phyloP scores from a whole-genome alignment of 2,329 filamentous ascomycete genomes.

The Scopulariopsis brevicaulis region DNA sequence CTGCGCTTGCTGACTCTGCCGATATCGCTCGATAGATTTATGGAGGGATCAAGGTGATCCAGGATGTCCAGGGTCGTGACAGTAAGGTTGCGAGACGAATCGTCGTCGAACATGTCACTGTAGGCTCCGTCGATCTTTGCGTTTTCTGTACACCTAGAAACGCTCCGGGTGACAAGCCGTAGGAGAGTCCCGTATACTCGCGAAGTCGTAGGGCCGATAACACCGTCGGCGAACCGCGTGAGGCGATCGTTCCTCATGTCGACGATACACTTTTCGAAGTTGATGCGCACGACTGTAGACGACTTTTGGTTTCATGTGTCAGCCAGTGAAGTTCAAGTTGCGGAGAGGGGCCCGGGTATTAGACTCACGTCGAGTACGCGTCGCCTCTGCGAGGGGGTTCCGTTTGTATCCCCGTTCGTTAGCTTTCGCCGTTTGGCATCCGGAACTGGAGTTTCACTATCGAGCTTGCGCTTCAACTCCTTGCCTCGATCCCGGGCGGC shows the following conservation, averaged over 20 bases:
- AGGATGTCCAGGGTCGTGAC: conserved; percentile 47
- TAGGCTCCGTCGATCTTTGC: conserved; percentile 29
- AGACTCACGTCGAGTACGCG: conserved; percentile 41
- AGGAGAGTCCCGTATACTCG: conserved; percentile 69
- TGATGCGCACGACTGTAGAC: conserved; percentile 65
- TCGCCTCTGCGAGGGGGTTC: conserved; percentile 21
- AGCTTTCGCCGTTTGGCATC: conserved; percentile 43
- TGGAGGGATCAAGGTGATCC: conserved; percentile 35
- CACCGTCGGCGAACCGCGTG: conserved; percentile 57
- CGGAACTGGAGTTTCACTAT: conserved; percentile 22
- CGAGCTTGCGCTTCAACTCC: conserved; percentile 38
- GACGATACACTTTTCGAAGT: conserved; percentile 75
- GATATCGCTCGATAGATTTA: conserved; percentile 45
- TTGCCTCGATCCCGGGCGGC: conserved; percentile 41
- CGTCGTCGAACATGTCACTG: conserved; percentile 18
- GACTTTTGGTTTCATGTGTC: conserved; percentile 41
- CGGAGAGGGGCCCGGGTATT: not conserved
- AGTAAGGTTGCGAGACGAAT: conserved; percentile 16
- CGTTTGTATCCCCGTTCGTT: conserved; percentile 28
- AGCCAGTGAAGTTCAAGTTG: not conserved
- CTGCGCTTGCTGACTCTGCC: conserved; percentile 38
- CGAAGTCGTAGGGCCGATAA: conserved; percentile 62
- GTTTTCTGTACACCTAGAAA: conserved; percentile 55
- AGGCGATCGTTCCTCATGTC: conserved; percentile 72
- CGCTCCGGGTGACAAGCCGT: conserved; percentile 55